Base-by-base conservation (phyloP, 2,329 filamentous ascomycete genomes). In the Cladophialophora exuberans region DNA sequence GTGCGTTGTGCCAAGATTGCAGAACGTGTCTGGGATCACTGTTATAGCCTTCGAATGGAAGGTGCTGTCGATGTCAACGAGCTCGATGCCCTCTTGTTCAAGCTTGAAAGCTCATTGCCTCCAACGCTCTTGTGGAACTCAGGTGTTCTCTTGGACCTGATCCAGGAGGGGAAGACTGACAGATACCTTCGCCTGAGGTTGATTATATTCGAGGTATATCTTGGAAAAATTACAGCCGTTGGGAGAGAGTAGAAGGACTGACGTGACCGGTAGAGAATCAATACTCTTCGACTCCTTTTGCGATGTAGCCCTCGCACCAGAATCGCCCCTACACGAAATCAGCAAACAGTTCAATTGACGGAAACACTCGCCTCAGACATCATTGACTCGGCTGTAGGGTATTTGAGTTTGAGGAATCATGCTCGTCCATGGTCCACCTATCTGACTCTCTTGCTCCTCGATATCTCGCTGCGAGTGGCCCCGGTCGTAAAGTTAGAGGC, bases 381-480 rank as follows among this genome's bases (percentile, higher is more conserved):
- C n/a, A 42, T 52, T 15, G 36, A 42, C 28, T 30, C 48, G 1
- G 41, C 41, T 18, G 36, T 44, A 36, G 17, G 17, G 13, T 52
- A 52, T 25, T 25, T 52, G 17, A 52, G 15, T 13, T n/a, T 52
- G 22, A 23, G 48, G 9, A 31, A 44, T 23, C 13, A 44, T 7
- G 36, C 48, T 1, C 48, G 48, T 13, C 48, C 48, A 7, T 52
- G 48, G 48, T 46, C 23, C 36, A 52, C 48, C 9, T 52, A 52
- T 31, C 22, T 26, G 20, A 52, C 20, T 31, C 45, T 42, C 9
- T 22, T 44, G 20, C 25, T 52, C 1, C 17, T 52, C 17, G 22
- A 52, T 10, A n/a, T 20, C 26, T 33, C 44, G 1, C 36, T 20
- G 9, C 10, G 30, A n/a, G 20, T 47, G 13, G 26, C 44, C 11